A percentile compares a stretch with the other conserved stretches of the same genome.
phyloP scores from a whole-genome alignment of 1,284 basidiomycete species.

The Apiotrichum gamsii region DNA sequence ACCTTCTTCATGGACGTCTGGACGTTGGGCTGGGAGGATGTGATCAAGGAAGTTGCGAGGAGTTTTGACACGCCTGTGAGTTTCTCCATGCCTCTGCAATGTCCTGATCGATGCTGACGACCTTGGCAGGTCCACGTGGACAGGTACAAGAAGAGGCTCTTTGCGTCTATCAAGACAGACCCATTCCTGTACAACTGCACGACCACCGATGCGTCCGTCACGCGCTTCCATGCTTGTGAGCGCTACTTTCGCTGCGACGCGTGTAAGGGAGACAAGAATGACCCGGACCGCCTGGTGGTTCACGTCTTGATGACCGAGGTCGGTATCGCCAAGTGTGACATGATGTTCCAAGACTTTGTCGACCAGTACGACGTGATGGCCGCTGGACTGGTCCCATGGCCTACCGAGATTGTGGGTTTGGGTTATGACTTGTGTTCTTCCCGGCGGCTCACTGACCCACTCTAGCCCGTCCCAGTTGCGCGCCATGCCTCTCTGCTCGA shows the following conservation, averaged over 20 bases:
- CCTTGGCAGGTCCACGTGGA: constrained; percentile 89
- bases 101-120: no score
- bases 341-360: constrained; percentile 26
- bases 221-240: constrained; percentile 89
- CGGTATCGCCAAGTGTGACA: constrained; percentile 48
- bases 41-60: constrained; percentile 65
- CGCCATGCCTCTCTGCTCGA: constrained; percentile 82
- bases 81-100: background rate
- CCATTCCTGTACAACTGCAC: constrained; percentile 60
- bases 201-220: constrained; percentile 56
- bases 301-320: constrained; percentile 50
- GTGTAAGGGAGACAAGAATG: constrained; percentile 19
- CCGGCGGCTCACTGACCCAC: background rate
- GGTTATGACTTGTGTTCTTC: background rate
- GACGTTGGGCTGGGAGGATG: constrained; percentile 89
- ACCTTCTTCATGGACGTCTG: constrained; percentile 84
- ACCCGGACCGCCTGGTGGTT: constrained; percentile 27
- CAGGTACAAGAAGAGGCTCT: constrained; percentile 71
- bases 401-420: constrained; percentile 35
- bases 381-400: constrained; percentile 34
- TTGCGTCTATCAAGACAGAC: constrained; percentile 53
- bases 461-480: constrained; percentile 69
- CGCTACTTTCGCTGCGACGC: constrained; percentile 63
- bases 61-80: constrained; percentile 59
- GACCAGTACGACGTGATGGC: constrained; percentile 9